Percentiles rank a stretch among this genome's conserved stretches.
Evolutionary conservation across 164 flowering plant species (phyloP).

Genomic region (Amborella trichopoda): DNA sequence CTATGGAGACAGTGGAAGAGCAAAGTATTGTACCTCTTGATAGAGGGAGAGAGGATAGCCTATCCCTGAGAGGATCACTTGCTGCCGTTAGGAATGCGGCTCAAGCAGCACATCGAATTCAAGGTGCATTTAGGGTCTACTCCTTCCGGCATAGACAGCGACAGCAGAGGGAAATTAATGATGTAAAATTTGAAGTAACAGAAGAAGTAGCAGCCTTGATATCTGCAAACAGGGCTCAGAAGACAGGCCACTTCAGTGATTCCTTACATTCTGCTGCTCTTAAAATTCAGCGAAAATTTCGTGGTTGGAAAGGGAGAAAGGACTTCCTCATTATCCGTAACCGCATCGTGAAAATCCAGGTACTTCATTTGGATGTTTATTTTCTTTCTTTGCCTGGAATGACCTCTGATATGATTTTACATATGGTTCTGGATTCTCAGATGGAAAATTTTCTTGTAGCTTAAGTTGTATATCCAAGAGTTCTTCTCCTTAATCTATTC

Average conservation of each 20-base stretch:
- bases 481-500: no score
- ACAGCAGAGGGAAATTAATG: conserved; percentile 7
- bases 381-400: no score
- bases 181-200: conserved; percentile 23
- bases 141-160: conserved; percentile 39
- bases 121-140: conserved; percentile 34
- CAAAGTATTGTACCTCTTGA: conserved; percentile 13
- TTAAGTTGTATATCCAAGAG: no score
- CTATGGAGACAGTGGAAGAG: conserved; percentile 18
- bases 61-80: conserved; percentile 31
- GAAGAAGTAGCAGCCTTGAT: conserved; percentile 28
- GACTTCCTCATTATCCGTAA: conserved; percentile 47
- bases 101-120: conserved; percentile 60
- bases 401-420: no score
- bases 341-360: conserved; percentile 70
- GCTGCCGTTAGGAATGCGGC: conserved; percentile 58
- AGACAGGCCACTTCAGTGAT: conserved; percentile 28
- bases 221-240: conserved; percentile 23
- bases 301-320: conserved; percentile 62
- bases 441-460: no score
- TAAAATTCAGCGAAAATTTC: conserved; percentile 54
- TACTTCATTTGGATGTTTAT: conserved; percentile 6
- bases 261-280: conserved; percentile 50
- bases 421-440: no score
- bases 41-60: conserved; percentile 15